A percentile compares a stretch with the other conserved stretches of the same genome.
These are phyloP conservation scores for Daldinia decipiens DNA, from an alignment of 495 filamentous ascomycete genomes.

Conservation along the genomic window DNA sequence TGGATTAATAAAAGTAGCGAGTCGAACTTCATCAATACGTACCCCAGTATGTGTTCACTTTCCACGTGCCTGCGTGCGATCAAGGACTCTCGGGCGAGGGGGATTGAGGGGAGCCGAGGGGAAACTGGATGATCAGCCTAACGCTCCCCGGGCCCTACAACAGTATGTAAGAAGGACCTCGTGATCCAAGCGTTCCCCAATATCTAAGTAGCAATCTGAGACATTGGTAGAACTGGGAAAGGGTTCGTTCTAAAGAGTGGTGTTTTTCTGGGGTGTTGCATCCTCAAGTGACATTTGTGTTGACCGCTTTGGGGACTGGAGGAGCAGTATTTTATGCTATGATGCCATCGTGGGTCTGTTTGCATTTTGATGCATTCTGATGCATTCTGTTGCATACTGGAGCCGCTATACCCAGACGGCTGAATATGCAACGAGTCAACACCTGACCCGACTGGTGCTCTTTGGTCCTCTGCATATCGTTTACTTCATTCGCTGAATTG, in stretches of 20 bases:
- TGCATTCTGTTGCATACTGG: constrained; percentile 31
- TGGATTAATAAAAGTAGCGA: constrained; percentile 6
- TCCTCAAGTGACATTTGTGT: constrained; percentile 40
- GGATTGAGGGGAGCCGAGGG: constrained; percentile 18
- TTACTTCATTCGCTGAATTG: constrained; percentile 29
- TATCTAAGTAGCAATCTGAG: constrained; percentile 22
- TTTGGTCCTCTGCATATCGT: constrained; percentile 16
- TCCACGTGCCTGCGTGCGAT: constrained; percentile 28
- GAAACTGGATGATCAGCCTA: constrained; percentile 32
- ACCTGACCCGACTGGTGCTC: constrained; percentile 38
- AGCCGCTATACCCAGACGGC: constrained; percentile 33
- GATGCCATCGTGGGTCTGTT: constrained; percentile 44
- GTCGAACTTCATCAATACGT: background rate
- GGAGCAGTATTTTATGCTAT: constrained; percentile 30
- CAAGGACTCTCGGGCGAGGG: constrained; percentile 23
- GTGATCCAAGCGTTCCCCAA: constrained; percentile 35
- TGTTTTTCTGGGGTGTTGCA: constrained; percentile 41
- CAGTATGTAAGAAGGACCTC: constrained; percentile 15
- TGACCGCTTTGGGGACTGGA: constrained; percentile 32
- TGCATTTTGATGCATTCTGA: constrained; percentile 31
- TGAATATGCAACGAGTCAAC: constrained; percentile 30
- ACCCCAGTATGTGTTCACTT: constrained; percentile 23
- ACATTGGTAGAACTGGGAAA: constrained; percentile 43
- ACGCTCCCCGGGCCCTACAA: constrained; percentile 8
- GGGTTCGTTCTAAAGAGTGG: constrained; percentile 36